Evolutionary conservation across 495 filamentous ascomycete species (phyloP).

Genomic region (Chaetomidium leptoderma): DNA sequence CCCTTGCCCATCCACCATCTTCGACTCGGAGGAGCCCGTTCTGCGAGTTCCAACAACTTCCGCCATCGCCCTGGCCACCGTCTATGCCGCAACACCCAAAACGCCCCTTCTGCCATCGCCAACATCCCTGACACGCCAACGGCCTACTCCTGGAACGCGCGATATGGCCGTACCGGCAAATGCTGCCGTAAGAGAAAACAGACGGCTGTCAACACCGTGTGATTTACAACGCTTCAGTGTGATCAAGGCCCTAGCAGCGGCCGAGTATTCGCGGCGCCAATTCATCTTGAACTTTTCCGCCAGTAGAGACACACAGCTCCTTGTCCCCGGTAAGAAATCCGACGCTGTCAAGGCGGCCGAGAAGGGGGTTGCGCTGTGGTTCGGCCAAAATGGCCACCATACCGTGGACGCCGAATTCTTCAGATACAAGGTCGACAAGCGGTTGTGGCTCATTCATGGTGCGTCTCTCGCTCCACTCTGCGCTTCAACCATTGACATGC

Average conservation of each 20-base stretch:
- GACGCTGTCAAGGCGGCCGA: constrained; percentile 32
- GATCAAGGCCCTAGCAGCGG: constrained; percentile 31
- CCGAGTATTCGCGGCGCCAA: constrained; percentile 33
- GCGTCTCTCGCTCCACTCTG: not conserved
- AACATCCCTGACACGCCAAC: constrained; percentile 15
- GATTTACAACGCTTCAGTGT: constrained; percentile 31
- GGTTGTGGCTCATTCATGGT: constrained; percentile 28
- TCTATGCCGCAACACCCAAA: constrained; percentile 21
- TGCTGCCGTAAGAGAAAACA: constrained; percentile 27
- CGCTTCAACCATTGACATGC: constrained; percentile 7
- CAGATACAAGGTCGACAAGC: constrained; percentile 31
- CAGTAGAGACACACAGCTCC: constrained; percentile 27
- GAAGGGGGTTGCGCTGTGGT: constrained; percentile 27
- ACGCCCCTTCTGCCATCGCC: constrained; percentile 19
- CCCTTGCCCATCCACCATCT: not conserved
- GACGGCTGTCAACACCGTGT: constrained; percentile 21
- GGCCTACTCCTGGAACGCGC: not conserved
- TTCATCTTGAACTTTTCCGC: constrained; percentile 34
- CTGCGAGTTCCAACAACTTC: not conserved
- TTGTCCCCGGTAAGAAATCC: constrained; percentile 32
- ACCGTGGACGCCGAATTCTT: constrained; percentile 29
- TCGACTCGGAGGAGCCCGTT: not conserved
- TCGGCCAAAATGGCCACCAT: constrained; percentile 23
- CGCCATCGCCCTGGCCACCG: not conserved
- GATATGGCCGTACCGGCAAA: constrained; percentile 27